These are phyloP conservation scores for Ceratobasidium sp. DNA, from an alignment of 1,284 basidiomycete species.

Conservation along the genomic window DNA sequence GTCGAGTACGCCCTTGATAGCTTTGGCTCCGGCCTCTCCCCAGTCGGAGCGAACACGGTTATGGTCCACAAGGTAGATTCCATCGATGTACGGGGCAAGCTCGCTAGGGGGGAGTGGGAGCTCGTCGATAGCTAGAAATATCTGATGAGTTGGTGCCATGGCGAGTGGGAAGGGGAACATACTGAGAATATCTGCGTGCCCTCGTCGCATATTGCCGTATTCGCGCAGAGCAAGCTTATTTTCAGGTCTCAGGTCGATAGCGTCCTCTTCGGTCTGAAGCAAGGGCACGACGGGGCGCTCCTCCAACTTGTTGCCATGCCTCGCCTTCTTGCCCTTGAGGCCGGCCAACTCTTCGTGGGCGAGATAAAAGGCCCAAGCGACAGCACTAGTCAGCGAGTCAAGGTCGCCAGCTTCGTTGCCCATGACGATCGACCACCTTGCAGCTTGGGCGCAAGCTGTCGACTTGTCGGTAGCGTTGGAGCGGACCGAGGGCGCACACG, in stretches of 20 bases:
- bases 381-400: slow-evolving; percentile 34
- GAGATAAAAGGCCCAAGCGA: slow-evolving; percentile 38
- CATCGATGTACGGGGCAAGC: slow-evolving; percentile 19
- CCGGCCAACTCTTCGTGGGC: slow-evolving; percentile 21
- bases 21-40: slow-evolving; percentile 37
- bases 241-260: slow-evolving; percentile 34
- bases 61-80: slow-evolving; percentile 33
- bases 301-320: neutral
- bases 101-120: slow-evolving; percentile 16
- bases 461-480: slow-evolving; percentile 27
- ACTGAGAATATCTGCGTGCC: slow-evolving; percentile 40
- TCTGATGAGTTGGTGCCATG: neutral
- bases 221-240: slow-evolving; percentile 37
- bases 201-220: slow-evolving; percentile 40
- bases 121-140: slow-evolving; percentile 24
- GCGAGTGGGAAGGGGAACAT: neutral
- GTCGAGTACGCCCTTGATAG: slow-evolving; percentile 30
- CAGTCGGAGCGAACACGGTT: slow-evolving; percentile 38
- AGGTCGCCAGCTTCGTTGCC: slow-evolving; percentile 43
- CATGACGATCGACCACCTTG: slow-evolving; percentile 40
- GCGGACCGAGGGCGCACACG: slow-evolving; percentile 17
- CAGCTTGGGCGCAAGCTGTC: slow-evolving; percentile 22
- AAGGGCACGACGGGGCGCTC: slow-evolving; percentile 36
- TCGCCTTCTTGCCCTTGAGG: slow-evolving; percentile 30
- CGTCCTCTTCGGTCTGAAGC: slow-evolving; percentile 39